Percentiles rank a stretch among this genome's conserved stretches.
Evolutionary conservation across 441 rosid species (phyloP).

Genomic region (Raphanus hybrid): DNA sequence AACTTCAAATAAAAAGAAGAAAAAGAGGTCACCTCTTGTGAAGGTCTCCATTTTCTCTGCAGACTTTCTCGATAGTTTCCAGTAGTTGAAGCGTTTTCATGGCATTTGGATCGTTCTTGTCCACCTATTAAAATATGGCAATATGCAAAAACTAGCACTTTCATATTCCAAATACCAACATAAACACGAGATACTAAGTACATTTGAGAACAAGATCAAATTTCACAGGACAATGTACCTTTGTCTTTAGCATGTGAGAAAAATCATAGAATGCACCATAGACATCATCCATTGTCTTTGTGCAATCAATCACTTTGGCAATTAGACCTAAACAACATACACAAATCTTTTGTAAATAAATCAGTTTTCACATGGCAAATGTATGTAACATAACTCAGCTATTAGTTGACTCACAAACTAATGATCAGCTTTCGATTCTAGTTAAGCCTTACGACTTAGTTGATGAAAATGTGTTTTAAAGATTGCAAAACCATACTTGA

Average conservation of each 20-base stretch:
- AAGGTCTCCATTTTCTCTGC: constrained; percentile 65
- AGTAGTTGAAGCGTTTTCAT: constrained; percentile 56
- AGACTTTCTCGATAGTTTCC: constrained; percentile 65
- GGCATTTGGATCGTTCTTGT: constrained; percentile 72
- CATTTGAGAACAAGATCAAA: background rate
- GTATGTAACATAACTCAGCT: background rate
- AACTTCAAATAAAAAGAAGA: background rate
- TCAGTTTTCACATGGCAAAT: background rate
- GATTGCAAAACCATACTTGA: background rate
- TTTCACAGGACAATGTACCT: no score
- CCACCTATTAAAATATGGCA: constrained; percentile 49
- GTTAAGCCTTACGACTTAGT: background rate
- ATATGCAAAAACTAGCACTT: background rate
- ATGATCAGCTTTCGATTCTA: background rate
- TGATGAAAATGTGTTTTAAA: background rate
- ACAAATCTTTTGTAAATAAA: background rate
- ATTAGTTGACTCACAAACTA: background rate
- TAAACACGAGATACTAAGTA: background rate
- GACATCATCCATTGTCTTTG: no score
- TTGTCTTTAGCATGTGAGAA: no score
- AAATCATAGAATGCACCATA: no score
- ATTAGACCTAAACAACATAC: no score
- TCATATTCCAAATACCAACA: background rate
- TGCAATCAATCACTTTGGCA: no score
- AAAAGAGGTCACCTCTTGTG: constrained; percentile 52